phyloP scores from a whole-genome alignment of 1,139 yeast genomes.

The Tardiomyces digboiensis region DNA sequence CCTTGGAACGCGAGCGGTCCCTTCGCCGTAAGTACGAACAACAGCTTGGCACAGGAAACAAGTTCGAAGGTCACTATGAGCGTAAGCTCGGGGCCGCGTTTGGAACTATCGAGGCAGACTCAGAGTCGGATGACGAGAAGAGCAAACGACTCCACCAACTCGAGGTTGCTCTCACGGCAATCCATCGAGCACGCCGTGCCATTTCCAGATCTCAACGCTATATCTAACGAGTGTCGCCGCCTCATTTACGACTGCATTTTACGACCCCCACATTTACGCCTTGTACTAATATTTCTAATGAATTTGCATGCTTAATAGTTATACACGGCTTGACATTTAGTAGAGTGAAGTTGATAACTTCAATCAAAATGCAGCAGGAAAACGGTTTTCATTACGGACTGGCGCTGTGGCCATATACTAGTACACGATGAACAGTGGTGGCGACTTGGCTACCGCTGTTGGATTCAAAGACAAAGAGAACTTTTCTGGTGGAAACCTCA shows the following conservation, averaged over 20 bases:
- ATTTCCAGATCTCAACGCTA: constrained; percentile 5
- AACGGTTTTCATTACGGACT: constrained; percentile 5
- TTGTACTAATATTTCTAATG: too few species aligned
- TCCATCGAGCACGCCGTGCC: constrained; percentile 15
- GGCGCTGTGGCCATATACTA: constrained; percentile 19
- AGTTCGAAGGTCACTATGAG: constrained; percentile 73
- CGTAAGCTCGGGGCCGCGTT: constrained; percentile 41
- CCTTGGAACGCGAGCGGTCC: constrained; percentile 27
- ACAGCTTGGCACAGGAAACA: constrained; percentile 61
- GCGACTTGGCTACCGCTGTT: constrained; percentile 27
- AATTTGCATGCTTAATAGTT: too few species aligned
- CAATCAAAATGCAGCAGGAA: not conserved
- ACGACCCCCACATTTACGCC: too few species aligned
- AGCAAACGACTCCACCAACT: constrained; percentile 15
- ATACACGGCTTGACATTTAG: too few species aligned
- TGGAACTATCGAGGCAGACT: constrained; percentile 18
- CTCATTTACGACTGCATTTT: too few species aligned
- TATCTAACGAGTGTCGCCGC: too few species aligned
- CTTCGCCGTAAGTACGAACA: constrained; percentile 41
- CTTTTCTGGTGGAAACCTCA: constrained; percentile 11
- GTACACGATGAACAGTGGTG: constrained; percentile 27
- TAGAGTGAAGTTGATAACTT: too few species aligned
- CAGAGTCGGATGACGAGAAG: constrained; percentile 31
- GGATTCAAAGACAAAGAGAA: constrained; percentile 18
- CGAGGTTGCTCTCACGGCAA: constrained; percentile 17